phyloP scores from a whole-genome alignment of 257 asterid species.

The Solanum rostratum region DNA sequence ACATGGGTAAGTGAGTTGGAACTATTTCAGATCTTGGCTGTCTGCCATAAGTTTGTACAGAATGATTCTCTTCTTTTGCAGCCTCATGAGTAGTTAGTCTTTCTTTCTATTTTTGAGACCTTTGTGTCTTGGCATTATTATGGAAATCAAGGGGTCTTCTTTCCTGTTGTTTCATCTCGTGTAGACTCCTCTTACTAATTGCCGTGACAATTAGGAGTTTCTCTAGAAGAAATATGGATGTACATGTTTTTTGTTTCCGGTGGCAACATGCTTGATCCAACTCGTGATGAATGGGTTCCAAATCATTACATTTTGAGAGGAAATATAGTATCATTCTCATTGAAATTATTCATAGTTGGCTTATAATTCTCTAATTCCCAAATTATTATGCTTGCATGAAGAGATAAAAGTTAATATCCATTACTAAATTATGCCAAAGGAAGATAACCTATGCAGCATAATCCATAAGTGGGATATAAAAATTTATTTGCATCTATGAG shows the following conservation, averaged over 20 bases:
- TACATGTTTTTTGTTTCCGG: background rate
- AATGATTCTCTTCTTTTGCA: background rate
- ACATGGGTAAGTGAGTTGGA: constrained; percentile 56
- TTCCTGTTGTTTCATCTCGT: background rate
- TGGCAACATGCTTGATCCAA: background rate
- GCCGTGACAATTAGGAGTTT: background rate
- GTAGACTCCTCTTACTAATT: background rate
- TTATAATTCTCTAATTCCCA: background rate
- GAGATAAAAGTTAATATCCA: background rate
- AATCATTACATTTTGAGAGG: background rate
- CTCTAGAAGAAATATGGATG: background rate
- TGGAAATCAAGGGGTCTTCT: background rate
- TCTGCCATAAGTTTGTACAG: background rate
- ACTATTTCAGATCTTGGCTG: background rate
- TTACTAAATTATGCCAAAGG: background rate
- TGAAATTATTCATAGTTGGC: background rate
- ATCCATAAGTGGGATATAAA: background rate
- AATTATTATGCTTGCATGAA: background rate
- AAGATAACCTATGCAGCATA: background rate
- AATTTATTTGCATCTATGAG: background rate
- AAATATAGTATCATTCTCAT: background rate
- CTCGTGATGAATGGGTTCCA: background rate
- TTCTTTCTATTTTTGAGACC: background rate
- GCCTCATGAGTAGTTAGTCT: background rate
- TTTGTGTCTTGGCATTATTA: background rate